Percentiles rank a stretch among this genome's conserved stretches.
Evolutionary conservation across 2,329 filamentous ascomycete genomes (phyloP).

Genomic region (Mycosphaerella sp.): DNA sequence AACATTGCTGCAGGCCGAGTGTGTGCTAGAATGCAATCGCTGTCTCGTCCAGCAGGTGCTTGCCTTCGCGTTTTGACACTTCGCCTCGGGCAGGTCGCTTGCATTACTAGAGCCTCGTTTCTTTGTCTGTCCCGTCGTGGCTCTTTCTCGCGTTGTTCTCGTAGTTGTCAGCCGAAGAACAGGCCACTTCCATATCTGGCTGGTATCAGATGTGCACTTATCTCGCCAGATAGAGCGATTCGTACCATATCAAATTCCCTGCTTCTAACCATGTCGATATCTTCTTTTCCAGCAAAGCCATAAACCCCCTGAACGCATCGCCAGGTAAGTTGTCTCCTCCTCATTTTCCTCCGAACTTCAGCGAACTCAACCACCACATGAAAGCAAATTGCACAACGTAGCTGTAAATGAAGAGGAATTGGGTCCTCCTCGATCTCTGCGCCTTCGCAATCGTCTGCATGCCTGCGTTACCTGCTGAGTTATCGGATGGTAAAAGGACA

Average conservation of each 20-base stretch:
- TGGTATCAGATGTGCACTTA: neutral
- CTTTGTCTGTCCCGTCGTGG: too few species aligned
- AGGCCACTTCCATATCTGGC: too few species aligned
- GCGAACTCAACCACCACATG: slow-evolving; percentile 72
- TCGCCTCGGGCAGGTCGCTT: too few species aligned
- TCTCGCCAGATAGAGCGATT: neutral
- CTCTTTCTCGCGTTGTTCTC: too few species aligned
- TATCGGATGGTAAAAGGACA: slow-evolving; percentile 81
- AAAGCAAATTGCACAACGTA: slow-evolving; percentile 91
- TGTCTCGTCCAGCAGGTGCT: too few species aligned
- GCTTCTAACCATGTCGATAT: neutral
- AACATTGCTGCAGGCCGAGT: too few species aligned
- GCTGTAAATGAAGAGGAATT: slow-evolving; percentile 90
- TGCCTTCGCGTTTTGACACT: too few species aligned
- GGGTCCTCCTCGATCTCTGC: slow-evolving; percentile 79
- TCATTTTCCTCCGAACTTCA: slow-evolving; percentile 28
- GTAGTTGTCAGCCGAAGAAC: too few species aligned
- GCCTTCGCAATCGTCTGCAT: slow-evolving; percentile 70
- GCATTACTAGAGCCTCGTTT: too few species aligned
- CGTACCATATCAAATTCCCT: neutral
- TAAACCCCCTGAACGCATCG: slow-evolving; percentile 16
- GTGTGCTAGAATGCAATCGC: too few species aligned
- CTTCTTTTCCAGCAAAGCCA: neutral
- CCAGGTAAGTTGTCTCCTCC: neutral
- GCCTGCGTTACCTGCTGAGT: slow-evolving; percentile 56